A percentile compares a stretch with the other conserved stretches of the same genome.
Conservation (phyloP, 169 alveolate genomes). For the Pseudocohnilembus persalinus region DNA sequence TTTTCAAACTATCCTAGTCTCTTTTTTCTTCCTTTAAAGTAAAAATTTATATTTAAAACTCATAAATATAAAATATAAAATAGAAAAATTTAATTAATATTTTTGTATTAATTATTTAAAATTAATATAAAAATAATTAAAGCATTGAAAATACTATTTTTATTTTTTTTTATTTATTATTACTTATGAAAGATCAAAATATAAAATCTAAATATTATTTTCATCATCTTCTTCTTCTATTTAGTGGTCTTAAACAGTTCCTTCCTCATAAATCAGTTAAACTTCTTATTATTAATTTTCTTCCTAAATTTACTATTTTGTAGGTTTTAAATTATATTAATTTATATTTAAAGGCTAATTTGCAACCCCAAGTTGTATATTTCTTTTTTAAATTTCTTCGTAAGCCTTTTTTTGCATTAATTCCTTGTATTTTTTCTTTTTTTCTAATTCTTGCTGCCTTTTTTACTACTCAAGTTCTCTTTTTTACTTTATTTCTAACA, state of each 20-base stretch:
- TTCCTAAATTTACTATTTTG: conserved; percentile 10
- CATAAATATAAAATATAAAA: too few relatives aligned
- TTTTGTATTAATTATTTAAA: too few relatives aligned
- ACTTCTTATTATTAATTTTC: background rate
- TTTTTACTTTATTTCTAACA: conserved; percentile 20
- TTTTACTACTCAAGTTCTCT: conserved; percentile 6
- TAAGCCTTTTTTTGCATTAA: conserved; percentile 24
- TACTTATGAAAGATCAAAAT: background rate
- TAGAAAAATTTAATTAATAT: too few relatives aligned
- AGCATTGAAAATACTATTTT: background rate
- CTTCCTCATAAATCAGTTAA: conserved; percentile 12
- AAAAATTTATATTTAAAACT: too few relatives aligned
- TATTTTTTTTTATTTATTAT: too few relatives aligned
- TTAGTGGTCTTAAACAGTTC: background rate
- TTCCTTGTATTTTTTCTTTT: conserved; percentile 25
- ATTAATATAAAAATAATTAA: too few relatives aligned
- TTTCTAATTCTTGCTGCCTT: conserved; percentile 20
- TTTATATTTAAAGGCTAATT: background rate
- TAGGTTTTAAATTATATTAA: background rate
- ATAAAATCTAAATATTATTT: too few relatives aligned
- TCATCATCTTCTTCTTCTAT: background rate
- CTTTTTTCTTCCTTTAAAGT: conserved; percentile 49
- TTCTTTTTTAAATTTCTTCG: conserved; percentile 44
- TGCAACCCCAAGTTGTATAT: background rate
- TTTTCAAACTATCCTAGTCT: conserved; percentile 38